Percentiles rank a stretch among this genome's conserved stretches.
Conservation (phyloP, 1,284 basidiomycete species). For the Blastosporella zonata region DNA sequence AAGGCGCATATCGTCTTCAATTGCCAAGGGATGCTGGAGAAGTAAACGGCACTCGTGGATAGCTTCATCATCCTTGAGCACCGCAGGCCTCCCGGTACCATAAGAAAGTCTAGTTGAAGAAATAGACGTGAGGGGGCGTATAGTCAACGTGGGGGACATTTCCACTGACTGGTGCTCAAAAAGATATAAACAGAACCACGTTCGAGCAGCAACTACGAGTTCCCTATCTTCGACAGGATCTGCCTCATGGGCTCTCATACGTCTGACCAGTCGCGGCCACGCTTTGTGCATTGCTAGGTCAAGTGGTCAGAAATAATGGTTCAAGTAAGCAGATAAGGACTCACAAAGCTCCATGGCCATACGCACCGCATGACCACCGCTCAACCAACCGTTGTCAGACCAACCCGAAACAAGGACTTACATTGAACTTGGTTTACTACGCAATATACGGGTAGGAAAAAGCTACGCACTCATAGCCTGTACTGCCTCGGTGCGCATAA, state of each 20-base stretch:
- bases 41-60: conserved; percentile 79
- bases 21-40: conserved; percentile 84
- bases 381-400: conserved; percentile 90
- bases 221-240: conserved; percentile 69
- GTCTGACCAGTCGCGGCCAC: conserved; percentile 77
- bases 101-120: conserved; percentile 70
- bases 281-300: conserved; percentile 79
- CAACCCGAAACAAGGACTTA: conserved; percentile 84
- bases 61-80: conserved; percentile 88
- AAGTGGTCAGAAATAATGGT: conserved; percentile 3
- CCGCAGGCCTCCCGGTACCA: conserved; percentile 88
- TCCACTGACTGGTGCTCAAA: conserved; percentile 87
- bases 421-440: conserved; percentile 5
- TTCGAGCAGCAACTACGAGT: conserved; percentile 76
- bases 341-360: conserved; percentile 89
- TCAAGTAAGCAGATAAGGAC: conserved; percentile 23
- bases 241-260: conserved; percentile 65
- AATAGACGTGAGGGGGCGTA: conserved; percentile 4
- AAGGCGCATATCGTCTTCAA: conserved; percentile 92
- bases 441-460: not conserved
- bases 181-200: conserved; percentile 89
- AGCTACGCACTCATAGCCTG: conserved; percentile 80
- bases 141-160: not conserved
- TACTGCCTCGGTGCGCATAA: conserved; percentile 78
- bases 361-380: conserved; percentile 87